These are phyloP conservation scores for Hypoxylon sp. DNA, from an alignment of 2,329 filamentous ascomycete genomes.

Conservation along the genomic window DNA sequence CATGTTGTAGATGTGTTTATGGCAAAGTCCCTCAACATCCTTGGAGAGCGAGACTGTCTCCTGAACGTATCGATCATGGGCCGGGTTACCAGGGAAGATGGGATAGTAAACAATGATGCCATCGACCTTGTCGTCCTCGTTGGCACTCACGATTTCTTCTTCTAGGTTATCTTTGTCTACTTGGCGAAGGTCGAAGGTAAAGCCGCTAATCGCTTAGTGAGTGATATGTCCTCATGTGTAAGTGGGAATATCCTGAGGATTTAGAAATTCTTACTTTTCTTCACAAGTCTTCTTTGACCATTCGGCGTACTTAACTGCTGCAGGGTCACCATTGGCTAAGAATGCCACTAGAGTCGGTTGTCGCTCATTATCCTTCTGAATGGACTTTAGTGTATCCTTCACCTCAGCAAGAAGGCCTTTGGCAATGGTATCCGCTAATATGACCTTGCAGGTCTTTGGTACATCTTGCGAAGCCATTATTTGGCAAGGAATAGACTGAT, in stretches of 20 bases:
- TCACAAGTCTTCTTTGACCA: constrained; percentile 97
- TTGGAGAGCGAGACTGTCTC: constrained; percentile 92
- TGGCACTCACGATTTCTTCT: constrained; percentile 88
- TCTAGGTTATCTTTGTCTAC: constrained; percentile 91
- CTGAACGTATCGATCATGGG: constrained; percentile 95
- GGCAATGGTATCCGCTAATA: constrained; percentile 89
- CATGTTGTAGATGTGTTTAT: constrained; percentile 98
- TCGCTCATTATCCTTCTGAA: constrained; percentile 69
- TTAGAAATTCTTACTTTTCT: constrained; percentile 81
- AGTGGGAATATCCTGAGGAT: constrained; percentile 13
- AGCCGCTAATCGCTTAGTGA: constrained; percentile 73
- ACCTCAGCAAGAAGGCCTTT: constrained; percentile 86
- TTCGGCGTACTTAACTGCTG: constrained; percentile 93
- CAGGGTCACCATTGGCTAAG: constrained; percentile 91
- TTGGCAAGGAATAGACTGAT: constrained; percentile 33
- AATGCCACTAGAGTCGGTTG: constrained; percentile 90
- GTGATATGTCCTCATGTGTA: constrained; percentile 32
- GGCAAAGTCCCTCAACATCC: constrained; percentile 95
- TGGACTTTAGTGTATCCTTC: constrained; percentile 78
- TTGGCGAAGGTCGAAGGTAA: constrained; percentile 87
- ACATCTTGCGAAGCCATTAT: constrained; percentile 61
- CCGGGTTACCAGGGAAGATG: constrained; percentile 85
- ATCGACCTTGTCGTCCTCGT: constrained; percentile 82
- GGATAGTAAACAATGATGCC: constrained; percentile 99
- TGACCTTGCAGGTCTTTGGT: constrained; percentile 88